A percentile compares a stretch with the other conserved stretches of the same genome.
These are phyloP conservation scores for Corchorus capsularis DNA, from an alignment of 345 rosid genomes.

Conservation along the genomic window DNA sequence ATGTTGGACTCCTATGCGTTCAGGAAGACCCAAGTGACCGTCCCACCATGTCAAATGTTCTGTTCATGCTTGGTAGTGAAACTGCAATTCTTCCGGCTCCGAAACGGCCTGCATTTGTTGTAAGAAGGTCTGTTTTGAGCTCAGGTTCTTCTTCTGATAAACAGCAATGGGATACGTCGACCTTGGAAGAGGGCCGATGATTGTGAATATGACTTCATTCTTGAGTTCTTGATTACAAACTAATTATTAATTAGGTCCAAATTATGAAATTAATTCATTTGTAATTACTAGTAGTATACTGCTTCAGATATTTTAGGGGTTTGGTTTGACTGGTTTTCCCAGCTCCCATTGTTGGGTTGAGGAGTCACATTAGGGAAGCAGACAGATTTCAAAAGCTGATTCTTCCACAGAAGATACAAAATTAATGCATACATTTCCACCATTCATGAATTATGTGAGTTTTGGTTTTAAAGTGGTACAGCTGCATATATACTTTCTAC, in stretches of 20 bases:
- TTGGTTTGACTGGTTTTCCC: too few relatives aligned
- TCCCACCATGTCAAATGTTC: slow-evolving; percentile 13
- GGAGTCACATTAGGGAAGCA: too few relatives aligned
- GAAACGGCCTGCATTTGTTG: slow-evolving; percentile 15
- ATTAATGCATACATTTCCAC: too few relatives aligned
- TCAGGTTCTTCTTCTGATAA: slow-evolving; percentile 11
- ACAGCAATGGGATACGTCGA: neutral
- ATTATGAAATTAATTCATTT: neutral
- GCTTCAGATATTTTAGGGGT: too few relatives aligned
- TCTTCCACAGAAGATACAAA: too few relatives aligned
- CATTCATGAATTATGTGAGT: too few relatives aligned
- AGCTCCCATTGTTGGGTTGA: too few relatives aligned
- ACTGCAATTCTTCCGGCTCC: slow-evolving; percentile 1
- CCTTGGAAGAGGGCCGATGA: slow-evolving; percentile 17
- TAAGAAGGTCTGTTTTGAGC: neutral
- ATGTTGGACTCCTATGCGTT: slow-evolving; percentile 20
- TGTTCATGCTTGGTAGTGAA: slow-evolving; percentile 17
- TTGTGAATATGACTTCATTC: neutral
- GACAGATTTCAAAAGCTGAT: too few relatives aligned
- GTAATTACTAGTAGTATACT: too few relatives aligned
- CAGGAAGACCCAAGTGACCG: slow-evolving; percentile 15
- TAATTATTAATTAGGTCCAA: neutral
- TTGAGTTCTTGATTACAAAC: neutral
- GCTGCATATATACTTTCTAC: too few relatives aligned
- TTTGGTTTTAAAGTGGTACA: too few relatives aligned